phyloP scores from a whole-genome alignment of 106 monocot species.

The Allium cepa region DNA sequence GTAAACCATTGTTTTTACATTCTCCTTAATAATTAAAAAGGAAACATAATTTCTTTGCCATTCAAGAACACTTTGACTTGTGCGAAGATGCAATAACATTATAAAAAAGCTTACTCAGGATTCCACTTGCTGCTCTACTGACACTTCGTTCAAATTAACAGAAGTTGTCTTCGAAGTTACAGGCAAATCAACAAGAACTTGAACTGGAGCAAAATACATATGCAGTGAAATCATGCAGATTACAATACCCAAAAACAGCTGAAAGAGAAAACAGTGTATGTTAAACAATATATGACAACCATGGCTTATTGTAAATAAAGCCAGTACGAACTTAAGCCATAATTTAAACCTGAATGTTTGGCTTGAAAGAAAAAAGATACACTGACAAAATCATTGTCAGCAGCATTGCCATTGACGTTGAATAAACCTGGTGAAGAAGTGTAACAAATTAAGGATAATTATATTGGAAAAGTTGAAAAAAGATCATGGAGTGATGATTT shows the following conservation, averaged over 20 bases:
- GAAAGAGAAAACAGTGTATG: conserved; percentile 15
- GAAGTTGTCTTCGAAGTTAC: conserved; percentile 22
- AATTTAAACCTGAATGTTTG: conserved; percentile 1
- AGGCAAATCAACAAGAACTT: conserved; percentile 74
- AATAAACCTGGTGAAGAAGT: conserved; percentile 10
- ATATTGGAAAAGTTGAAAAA: neutral
- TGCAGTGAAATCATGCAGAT: conserved; percentile 98
- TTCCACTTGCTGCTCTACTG: conserved; percentile 20
- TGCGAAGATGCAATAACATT: conserved; percentile 2
- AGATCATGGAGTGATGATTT: no score
- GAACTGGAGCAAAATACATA: conserved; percentile 87
- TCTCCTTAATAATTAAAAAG: neutral
- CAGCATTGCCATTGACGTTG: conserved; percentile 18
- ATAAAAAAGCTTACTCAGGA: conserved; percentile 20
- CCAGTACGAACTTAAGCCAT: neutral
- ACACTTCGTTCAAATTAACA: conserved; percentile 28
- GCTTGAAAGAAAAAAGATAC: conserved; percentile 7
- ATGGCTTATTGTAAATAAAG: neutral
- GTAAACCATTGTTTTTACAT: neutral
- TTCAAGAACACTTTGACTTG: conserved; percentile 2
- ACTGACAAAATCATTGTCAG: conserved; percentile 13
- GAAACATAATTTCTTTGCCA: neutral
- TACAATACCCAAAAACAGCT: conserved; percentile 90
- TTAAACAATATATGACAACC: neutral
- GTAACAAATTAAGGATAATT: neutral